Percentiles rank a stretch among this genome's conserved stretches.
Evolutionary conservation across 768 basidiomycete genomes (phyloP).

Genomic region (Lactarius evosmus): DNA sequence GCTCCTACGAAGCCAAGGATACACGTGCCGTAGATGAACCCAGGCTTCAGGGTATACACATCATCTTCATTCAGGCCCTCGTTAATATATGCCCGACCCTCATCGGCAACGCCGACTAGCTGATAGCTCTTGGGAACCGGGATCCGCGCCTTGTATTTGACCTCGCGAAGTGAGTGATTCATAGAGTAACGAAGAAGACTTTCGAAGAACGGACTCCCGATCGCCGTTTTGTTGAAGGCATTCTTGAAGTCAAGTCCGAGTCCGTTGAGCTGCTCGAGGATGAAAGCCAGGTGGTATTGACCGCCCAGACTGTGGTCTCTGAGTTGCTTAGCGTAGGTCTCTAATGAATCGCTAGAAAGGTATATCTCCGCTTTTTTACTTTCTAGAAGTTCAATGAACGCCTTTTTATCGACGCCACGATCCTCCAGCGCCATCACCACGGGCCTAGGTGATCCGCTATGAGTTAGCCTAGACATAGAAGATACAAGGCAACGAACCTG

Average conservation of each 20-base stretch:
- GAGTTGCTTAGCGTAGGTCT: slow-evolving; percentile 48
- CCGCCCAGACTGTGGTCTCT: slow-evolving; percentile 44
- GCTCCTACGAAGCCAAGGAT: not conserved
- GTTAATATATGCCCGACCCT: slow-evolving; percentile 43
- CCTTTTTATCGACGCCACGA: slow-evolving; percentile 55
- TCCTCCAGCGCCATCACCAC: slow-evolving; percentile 80
- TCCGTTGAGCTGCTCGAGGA: slow-evolving; percentile 49
- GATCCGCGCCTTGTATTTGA: slow-evolving; percentile 76
- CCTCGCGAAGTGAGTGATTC: slow-evolving; percentile 62
- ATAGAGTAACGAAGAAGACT: slow-evolving; percentile 57
- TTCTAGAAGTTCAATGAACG: slow-evolving; percentile 62
- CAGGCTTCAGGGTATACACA: slow-evolving; percentile 15
- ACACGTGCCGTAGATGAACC: slow-evolving; percentile 19
- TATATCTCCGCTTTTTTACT: slow-evolving; percentile 52
- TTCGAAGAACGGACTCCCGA: slow-evolving; percentile 56
- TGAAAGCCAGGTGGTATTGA: slow-evolving; percentile 47
- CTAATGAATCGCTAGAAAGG: slow-evolving; percentile 57
- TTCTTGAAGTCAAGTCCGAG: slow-evolving; percentile 49
- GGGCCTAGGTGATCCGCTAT: slow-evolving; percentile 42
- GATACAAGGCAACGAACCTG: slow-evolving; percentile 42
- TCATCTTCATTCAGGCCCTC: slow-evolving; percentile 12
- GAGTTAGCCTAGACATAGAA: not conserved
- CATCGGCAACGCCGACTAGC: slow-evolving; percentile 81
- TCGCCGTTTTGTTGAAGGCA: slow-evolving; percentile 34
- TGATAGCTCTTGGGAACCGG: slow-evolving; percentile 63